Conservation (phyloP, 2,329 filamentous ascomycete genomes). For the Colletotrichum simmondsii region DNA sequence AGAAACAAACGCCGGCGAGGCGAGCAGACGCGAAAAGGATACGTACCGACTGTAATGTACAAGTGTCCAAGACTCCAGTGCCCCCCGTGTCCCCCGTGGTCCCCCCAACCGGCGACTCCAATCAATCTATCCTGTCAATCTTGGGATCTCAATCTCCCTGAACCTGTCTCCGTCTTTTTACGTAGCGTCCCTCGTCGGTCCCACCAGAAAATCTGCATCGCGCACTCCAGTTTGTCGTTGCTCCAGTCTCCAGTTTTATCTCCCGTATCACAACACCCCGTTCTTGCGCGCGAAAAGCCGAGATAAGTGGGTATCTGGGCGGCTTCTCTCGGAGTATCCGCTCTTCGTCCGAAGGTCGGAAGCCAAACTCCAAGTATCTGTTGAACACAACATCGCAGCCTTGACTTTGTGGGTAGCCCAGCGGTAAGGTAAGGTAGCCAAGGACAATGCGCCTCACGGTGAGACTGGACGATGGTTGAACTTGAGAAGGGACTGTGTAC, state of each 20-base stretch:
- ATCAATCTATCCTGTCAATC: conserved; percentile 31
- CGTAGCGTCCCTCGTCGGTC: conserved; percentile 1
- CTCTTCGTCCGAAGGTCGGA: conserved; percentile 31
- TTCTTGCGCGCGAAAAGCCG: conserved; percentile 33
- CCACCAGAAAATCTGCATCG: conserved; percentile 29
- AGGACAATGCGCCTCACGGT: conserved; percentile 29
- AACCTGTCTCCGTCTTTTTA: conserved; percentile 17
- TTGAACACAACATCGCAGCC: not conserved
- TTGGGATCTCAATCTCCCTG: conserved; percentile 14
- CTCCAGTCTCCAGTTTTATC: conserved; percentile 17
- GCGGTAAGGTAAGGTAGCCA: not conserved
- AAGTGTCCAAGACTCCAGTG: not conserved
- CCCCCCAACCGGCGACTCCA: conserved; percentile 21
- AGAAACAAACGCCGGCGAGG: conserved; percentile 16
- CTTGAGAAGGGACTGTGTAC: not conserved
- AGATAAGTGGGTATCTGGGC: conserved; percentile 23
- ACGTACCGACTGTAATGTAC: conserved; percentile 9
- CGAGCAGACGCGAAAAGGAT: conserved; percentile 1
- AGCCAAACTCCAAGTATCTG: not conserved
- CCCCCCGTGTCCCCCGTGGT: conserved; percentile 1
- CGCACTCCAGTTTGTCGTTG: conserved; percentile 10
- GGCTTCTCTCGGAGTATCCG: conserved; percentile 31
- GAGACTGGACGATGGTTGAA: conserved; percentile 13
- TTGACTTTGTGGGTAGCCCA: not conserved
- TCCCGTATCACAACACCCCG: conserved; percentile 25